Conservation (phyloP, 495 filamentous ascomycete genomes). For the Lasiosphaeria hispida region DNA sequence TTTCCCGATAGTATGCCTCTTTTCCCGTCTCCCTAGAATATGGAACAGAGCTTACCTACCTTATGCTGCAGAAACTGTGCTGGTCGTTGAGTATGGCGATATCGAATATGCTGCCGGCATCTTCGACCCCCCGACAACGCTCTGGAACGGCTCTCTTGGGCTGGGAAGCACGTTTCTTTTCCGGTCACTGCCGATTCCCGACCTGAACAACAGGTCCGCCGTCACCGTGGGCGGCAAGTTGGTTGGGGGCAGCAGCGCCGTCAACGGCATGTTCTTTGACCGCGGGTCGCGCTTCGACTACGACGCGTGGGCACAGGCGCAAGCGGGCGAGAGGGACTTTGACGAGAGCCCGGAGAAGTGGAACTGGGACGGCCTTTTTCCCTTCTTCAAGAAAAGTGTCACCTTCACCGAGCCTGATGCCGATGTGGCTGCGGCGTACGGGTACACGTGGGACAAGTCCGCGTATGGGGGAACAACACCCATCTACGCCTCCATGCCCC, state of each 20-base stretch:
- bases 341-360: no score
- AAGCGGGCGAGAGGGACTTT: background rate
- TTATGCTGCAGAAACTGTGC: no score
- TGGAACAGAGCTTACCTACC: no score
- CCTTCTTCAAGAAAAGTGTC: constrained; percentile 15
- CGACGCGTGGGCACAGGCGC: constrained; percentile 47
- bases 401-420: background rate
- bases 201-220: constrained; percentile 32
- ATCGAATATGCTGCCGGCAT: no score
- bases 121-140: background rate
- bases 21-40: no score
- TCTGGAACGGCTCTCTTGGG: no score
- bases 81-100: no score
- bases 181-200: constrained; percentile 33
- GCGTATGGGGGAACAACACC: constrained; percentile 1
- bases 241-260: constrained; percentile 44
- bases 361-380: background rate
- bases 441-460: constrained; percentile 1
- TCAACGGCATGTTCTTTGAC: constrained; percentile 44
- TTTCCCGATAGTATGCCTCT: constrained; percentile 1
- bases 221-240: constrained; percentile 34
- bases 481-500: background rate
- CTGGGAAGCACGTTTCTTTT: no score
- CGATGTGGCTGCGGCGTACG: background rate
- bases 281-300: constrained; percentile 40